Percentiles rank a stretch among this genome's conserved stretches.
Evolutionary conservation across 2,329 filamentous ascomycete genomes (phyloP).

Genomic region (Chaetomiaceae sp.): DNA sequence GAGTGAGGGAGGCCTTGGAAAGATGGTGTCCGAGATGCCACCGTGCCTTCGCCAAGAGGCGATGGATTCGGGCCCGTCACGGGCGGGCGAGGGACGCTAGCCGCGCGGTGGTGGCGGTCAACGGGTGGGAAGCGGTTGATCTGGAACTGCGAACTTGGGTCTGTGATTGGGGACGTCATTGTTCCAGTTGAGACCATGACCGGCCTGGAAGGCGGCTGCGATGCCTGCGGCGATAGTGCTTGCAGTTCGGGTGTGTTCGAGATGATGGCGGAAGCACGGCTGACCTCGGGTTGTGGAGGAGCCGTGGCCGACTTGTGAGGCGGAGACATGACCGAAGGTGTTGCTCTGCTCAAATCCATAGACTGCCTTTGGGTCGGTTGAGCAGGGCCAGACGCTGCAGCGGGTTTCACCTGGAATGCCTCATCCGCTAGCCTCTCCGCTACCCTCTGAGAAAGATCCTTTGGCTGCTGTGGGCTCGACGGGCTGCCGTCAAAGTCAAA

Average conservation of each 20-base stretch:
- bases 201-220: conserved; percentile 30
- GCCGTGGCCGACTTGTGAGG: conserved; percentile 37
- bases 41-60: conserved; percentile 26
- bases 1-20: conserved; percentile 34
- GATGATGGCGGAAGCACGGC: conserved; percentile 60
- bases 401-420: conserved; percentile 58
- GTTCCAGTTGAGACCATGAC: conserved; percentile 61
- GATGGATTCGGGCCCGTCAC: conserved; percentile 26
- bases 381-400: conserved; percentile 24
- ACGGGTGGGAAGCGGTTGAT: conserved; percentile 39
- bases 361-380: conserved; percentile 29
- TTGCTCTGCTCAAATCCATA: conserved; percentile 30
- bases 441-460: conserved; percentile 60
- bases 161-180: conserved; percentile 63
- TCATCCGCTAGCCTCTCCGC: conserved; percentile 78
- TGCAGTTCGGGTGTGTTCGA: conserved; percentile 58
- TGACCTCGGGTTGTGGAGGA: conserved; percentile 43
- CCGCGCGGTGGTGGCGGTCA: conserved; percentile 33
- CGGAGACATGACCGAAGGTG: conserved; percentile 32
- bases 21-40: conserved; percentile 30
- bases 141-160: conserved; percentile 38
- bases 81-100: conserved; percentile 36
- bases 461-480: conserved; percentile 45
- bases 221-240: conserved; percentile 47
- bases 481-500: conserved; percentile 74